Percentiles rank a stretch among this genome's conserved stretches.
Conservation (phyloP, 2,329 filamentous ascomycete genomes). For the Penicillium sp. region DNA sequence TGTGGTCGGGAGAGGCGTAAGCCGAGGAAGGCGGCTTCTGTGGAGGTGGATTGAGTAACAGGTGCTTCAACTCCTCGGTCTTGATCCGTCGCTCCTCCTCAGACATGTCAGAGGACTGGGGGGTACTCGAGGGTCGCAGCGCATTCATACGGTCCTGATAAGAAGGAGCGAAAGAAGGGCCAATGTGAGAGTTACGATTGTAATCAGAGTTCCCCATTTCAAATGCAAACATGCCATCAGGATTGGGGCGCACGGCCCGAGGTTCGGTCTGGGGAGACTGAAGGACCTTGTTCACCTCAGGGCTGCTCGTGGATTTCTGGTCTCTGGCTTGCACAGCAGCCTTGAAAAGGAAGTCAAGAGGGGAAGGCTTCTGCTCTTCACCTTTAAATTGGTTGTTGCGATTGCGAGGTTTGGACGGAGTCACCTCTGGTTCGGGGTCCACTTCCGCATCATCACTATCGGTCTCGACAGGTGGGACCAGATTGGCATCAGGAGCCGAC, state of each 20-base stretch:
- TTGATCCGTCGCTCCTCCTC: slow-evolving; percentile 45
- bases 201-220: slow-evolving; percentile 64
- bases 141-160: slow-evolving; percentile 49
- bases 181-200: slow-evolving; percentile 53
- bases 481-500: slow-evolving; percentile 64
- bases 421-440: slow-evolving; percentile 37
- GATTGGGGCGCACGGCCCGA: slow-evolving; percentile 41
- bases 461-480: slow-evolving; percentile 35
- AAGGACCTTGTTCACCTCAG: slow-evolving; percentile 40
- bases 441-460: slow-evolving; percentile 41
- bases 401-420: slow-evolving; percentile 46
- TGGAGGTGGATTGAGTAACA: slow-evolving; percentile 44
- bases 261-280: slow-evolving; percentile 51
- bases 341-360: slow-evolving; percentile 85
- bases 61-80: slow-evolving; percentile 45
- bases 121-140: slow-evolving; percentile 36
- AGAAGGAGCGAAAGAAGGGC: slow-evolving; percentile 65
- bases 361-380: slow-evolving; percentile 61
- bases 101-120: slow-evolving; percentile 28
- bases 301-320: slow-evolving; percentile 52
- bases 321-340: slow-evolving; percentile 69
- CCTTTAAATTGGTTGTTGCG: slow-evolving; percentile 30
- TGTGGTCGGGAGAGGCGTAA: slow-evolving; percentile 22
- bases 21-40: slow-evolving; percentile 37
- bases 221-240: slow-evolving; percentile 61